Evolutionary conservation across 2,329 filamentous ascomycete genomes (phyloP).

Genomic region (Colletotrichum liaoningense): DNA sequence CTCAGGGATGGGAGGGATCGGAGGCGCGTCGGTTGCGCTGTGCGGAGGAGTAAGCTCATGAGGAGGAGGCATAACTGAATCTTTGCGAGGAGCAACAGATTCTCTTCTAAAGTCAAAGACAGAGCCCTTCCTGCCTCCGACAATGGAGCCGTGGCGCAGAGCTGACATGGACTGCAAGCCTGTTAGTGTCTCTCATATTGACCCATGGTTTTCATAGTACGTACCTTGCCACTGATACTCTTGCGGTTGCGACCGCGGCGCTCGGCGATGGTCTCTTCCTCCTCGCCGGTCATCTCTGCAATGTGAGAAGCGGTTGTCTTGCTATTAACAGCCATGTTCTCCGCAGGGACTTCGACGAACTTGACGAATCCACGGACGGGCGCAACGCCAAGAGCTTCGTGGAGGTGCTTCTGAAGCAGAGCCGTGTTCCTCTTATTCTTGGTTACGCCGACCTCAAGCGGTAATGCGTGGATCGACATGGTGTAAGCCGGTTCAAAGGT

Average conservation of each 20-base stretch:
- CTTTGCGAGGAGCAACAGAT: slow-evolving; percentile 14
- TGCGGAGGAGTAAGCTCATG: slow-evolving; percentile 32
- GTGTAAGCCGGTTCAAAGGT: slow-evolving; percentile 84
- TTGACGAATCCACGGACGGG: slow-evolving; percentile 77
- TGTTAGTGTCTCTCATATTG: background rate
- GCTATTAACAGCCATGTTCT: slow-evolving; percentile 77
- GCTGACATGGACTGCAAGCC: slow-evolving; percentile 17
- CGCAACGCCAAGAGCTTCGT: slow-evolving; percentile 75
- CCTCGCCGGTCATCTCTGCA: slow-evolving; percentile 60
- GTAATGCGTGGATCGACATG: slow-evolving; percentile 78
- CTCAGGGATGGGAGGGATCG: slow-evolving; percentile 26
- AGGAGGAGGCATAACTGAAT: slow-evolving; percentile 2
- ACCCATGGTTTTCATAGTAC: background rate
- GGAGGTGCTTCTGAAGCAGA: slow-evolving; percentile 81
- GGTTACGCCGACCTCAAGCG: slow-evolving; percentile 74
- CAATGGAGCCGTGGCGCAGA: slow-evolving; percentile 30
- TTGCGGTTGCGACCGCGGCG: slow-evolving; percentile 41
- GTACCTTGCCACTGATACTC: slow-evolving; percentile 51
- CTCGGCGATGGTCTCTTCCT: slow-evolving; percentile 37
- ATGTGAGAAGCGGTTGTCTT: slow-evolving; percentile 77
- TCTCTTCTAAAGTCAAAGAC: slow-evolving; percentile 32
- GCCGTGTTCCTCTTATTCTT: slow-evolving; percentile 85
- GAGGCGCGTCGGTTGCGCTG: slow-evolving; percentile 29
- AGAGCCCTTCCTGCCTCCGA: slow-evolving; percentile 22
- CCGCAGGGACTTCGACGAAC: slow-evolving; percentile 77